Conservation (phyloP, 75 land plant species). For the Pinus albicaulis region DNA sequence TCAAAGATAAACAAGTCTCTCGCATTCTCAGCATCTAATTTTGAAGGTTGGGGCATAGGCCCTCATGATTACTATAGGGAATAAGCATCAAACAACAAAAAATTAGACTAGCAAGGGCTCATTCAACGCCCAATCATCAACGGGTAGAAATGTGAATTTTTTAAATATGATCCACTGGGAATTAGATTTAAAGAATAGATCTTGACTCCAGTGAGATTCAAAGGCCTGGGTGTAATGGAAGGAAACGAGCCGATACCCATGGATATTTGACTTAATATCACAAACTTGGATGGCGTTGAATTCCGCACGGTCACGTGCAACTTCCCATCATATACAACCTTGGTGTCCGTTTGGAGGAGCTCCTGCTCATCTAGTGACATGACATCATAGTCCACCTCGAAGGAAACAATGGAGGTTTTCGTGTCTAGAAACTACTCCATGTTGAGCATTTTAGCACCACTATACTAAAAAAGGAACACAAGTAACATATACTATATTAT, state of each 20-base stretch:
- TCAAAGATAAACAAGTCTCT: too few relatives aligned
- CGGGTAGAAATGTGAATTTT: slow-evolving; percentile 77
- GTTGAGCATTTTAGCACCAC: slow-evolving; percentile 71
- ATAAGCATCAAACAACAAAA: slow-evolving; percentile 48
- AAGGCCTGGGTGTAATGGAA: slow-evolving; percentile 71
- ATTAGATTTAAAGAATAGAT: slow-evolving; percentile 88
- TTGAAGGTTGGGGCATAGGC: slow-evolving; percentile 55
- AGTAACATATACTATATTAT: slow-evolving; percentile 89
- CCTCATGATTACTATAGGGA: slow-evolving; percentile 63
- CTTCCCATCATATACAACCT: slow-evolving; percentile 88
- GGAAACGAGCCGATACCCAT: slow-evolving; percentile 28
- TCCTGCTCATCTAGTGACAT: slow-evolving; percentile 82
- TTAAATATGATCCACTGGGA: slow-evolving; percentile 85
- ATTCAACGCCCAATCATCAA: slow-evolving; percentile 39
- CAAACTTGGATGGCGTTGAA: slow-evolving; percentile 44
- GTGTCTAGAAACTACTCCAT: slow-evolving; percentile 88
- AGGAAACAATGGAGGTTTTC: slow-evolving; percentile 75
- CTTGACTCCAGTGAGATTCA: slow-evolving; percentile 88
- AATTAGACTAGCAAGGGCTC: slow-evolving; percentile 64
- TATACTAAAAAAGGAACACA: slow-evolving; percentile 78
- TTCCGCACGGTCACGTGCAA: slow-evolving; percentile 79
- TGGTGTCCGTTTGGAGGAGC: slow-evolving; percentile 72
- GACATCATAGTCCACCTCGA: slow-evolving; percentile 86
- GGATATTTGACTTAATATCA: slow-evolving; percentile 33
- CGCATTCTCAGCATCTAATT: slow-evolving; percentile 33